Conservation (phyloP, 805 yeast species). For the Candida ascalaphidarum region DNA sequence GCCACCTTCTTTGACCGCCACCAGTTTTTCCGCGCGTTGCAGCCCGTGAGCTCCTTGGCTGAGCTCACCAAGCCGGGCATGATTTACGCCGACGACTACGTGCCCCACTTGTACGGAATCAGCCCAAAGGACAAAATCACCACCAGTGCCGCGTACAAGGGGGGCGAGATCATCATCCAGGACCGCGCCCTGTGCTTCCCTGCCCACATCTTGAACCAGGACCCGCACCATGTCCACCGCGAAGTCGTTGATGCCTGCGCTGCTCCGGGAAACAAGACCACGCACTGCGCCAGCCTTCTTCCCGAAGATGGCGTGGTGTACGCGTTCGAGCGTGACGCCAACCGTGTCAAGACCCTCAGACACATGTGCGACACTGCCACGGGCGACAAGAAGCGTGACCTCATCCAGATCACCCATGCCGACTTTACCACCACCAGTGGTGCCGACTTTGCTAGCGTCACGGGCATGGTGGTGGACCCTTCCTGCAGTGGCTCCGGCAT, state of each 20-base stretch:
- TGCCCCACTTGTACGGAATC: conserved; percentile 75
- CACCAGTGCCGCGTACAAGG: conserved; percentile 55
- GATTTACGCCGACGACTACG: conserved; percentile 63
- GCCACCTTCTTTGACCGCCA: conserved; percentile 29
- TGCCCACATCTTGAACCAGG: conserved; percentile 58
- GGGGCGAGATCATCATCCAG: conserved; percentile 82
- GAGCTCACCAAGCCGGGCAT: conserved; percentile 41
- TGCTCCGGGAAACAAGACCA: conserved; percentile 98
- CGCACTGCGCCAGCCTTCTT: conserved; percentile 74
- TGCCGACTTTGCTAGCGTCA: conserved; percentile 50
- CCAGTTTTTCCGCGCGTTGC: conserved; percentile 31
- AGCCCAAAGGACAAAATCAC: conserved; percentile 70
- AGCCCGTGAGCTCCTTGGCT: conserved; percentile 36
- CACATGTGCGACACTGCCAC: conserved; percentile 74
- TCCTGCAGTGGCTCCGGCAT: conserved; percentile 98
- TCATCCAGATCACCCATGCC: conserved; percentile 45
- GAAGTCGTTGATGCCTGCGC: conserved; percentile 87
- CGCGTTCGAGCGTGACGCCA: conserved; percentile 84
- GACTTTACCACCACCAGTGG: conserved; percentile 64
- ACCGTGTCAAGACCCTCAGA: conserved; percentile 59
- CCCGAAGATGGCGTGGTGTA: conserved; percentile 36
- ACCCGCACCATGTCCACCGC: conserved; percentile 45
- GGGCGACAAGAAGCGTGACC: conserved; percentile 13
- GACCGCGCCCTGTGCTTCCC: conserved; percentile 98
- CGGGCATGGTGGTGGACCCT: conserved; percentile 88